Conservation (phyloP, 495 filamentous ascomycete genomes). For the Hypomontagnella monticulosa region DNA sequence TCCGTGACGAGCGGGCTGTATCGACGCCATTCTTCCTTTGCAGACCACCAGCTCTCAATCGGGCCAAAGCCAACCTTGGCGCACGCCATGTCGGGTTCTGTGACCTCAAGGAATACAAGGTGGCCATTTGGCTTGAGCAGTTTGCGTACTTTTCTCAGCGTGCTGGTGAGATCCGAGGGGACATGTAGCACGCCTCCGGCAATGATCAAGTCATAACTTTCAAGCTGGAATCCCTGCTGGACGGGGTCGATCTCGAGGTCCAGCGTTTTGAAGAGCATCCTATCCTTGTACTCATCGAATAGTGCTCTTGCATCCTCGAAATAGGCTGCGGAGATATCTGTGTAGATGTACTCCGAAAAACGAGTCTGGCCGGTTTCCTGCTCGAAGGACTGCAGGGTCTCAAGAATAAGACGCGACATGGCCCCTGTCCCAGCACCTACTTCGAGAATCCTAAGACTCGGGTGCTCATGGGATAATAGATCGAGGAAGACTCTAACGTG, state of each 20-base stretch:
- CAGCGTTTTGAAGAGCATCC: conserved; percentile 48
- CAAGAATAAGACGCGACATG: conserved; percentile 41
- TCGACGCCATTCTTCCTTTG: conserved; percentile 44
- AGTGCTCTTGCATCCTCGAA: conserved; percentile 54
- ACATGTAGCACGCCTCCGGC: conserved; percentile 62
- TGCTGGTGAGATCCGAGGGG: conserved; percentile 48
- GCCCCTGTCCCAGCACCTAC: conserved; percentile 60
- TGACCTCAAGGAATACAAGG: conserved; percentile 50
- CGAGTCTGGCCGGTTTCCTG: conserved; percentile 26
- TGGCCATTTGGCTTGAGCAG: conserved; percentile 51
- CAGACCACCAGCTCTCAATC: conserved; percentile 63
- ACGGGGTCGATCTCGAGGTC: conserved; percentile 44
- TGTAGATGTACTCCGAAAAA: conserved; percentile 58
- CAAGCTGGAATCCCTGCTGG: conserved; percentile 46
- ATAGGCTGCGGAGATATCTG: conserved; percentile 63
- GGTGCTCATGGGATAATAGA: conserved; percentile 52
- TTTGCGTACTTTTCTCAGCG: conserved; percentile 51
- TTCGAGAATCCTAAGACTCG: conserved; percentile 55
- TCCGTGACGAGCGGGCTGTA: conserved; percentile 48
- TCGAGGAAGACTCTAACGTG: conserved; percentile 36
- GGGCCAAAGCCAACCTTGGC: conserved; percentile 54
- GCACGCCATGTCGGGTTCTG: conserved; percentile 40
- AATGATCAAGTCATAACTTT: conserved; percentile 53
- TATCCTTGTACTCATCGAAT: conserved; percentile 24
- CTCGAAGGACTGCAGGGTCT: conserved; percentile 35